Base-by-base conservation (phyloP, 768 basidiomycete species). In the Arthromyces matolae region DNA sequence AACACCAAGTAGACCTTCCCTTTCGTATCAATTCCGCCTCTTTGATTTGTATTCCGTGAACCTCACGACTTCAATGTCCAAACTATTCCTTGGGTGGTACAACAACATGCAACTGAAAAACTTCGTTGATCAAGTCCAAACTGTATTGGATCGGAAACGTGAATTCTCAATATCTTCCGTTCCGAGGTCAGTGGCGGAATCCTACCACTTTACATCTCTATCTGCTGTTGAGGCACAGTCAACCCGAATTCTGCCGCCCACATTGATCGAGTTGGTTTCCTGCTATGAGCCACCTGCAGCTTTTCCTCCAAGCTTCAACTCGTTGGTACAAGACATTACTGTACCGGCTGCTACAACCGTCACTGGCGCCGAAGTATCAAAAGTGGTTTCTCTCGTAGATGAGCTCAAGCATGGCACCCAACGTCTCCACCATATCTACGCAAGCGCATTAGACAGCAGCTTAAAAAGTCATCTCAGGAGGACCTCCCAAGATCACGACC, bases 51-150 rank as follows among this genome's bases (percentile, higher is more conserved):
- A 18, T 22, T 42, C 23, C 23, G 19, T 47, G 24, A 16, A 20
- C 2, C n/a, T 57, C 22, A 32, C 51, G 33, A 5, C 8, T 5
- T 22, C 36, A 14, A 23, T 52, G 10, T 22, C n/a, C 12, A 16
- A 16, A 2, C n/a, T 39, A 4, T 60, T 57, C 24, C 14, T 32
- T n/a, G 5, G 20, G 8, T 53, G 57, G 38, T 58, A 39, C 36
- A 39, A 48, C 29, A 60, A 60, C 37, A 37, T 36, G 43, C 34
- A 49, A n/a, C 49, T 60, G 14, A 52, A 14, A 10, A 34, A 24
- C 20, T 53, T 56, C 32, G 23, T 58, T 10, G 9, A 38, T n/a
- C 5, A 25, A 4, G 50, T 60, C 18, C 59, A 60, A 47, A n/a
- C 9, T 2, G 43, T 45, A 2, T 34, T 60, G 23, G 19, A 56